phyloP scores from a whole-genome alignment of 2,329 filamentous ascomycete species.

The Trichoderma simmonsii region DNA sequence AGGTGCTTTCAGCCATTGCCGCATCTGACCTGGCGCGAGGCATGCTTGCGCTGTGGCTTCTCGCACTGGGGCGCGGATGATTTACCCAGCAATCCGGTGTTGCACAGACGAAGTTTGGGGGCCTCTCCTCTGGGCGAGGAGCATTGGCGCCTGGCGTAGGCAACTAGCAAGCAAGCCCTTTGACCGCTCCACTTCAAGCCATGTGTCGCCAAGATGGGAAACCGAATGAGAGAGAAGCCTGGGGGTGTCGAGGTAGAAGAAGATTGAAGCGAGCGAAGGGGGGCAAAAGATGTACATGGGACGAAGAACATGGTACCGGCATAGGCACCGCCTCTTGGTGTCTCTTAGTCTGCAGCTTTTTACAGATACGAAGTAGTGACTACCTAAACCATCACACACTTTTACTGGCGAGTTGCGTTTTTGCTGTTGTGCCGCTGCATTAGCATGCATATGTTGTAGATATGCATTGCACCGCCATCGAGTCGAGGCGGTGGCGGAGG shows the following conservation, averaged over 20 bases:
- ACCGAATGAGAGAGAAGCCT: background rate
- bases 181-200: conserved; percentile 11
- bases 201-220: conserved; percentile 18
- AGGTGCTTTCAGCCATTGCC: background rate
- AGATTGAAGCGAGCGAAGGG: background rate
- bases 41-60: background rate
- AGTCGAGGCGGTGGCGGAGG: background rate
- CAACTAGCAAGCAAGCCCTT: background rate
- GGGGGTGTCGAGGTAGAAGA: conserved; percentile 2
- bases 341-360: background rate
- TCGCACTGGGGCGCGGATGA: conserved; percentile 7
- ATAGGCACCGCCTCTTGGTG: background rate
- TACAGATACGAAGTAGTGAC: background rate
- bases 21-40: background rate
- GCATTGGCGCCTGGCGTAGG: background rate
- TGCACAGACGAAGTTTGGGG: conserved; percentile 8
- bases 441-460: background rate
- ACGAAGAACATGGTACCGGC: background rate
- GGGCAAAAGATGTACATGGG: background rate
- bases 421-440: background rate
- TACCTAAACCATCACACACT: background rate
- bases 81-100: conserved; percentile 16
- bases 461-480: conserved; percentile 7
- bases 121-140: background rate
- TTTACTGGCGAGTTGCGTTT: background rate